These are phyloP conservation scores for Neurospora sp. DNA, from an alignment of 495 filamentous ascomycete genomes.

Conservation along the genomic window DNA sequence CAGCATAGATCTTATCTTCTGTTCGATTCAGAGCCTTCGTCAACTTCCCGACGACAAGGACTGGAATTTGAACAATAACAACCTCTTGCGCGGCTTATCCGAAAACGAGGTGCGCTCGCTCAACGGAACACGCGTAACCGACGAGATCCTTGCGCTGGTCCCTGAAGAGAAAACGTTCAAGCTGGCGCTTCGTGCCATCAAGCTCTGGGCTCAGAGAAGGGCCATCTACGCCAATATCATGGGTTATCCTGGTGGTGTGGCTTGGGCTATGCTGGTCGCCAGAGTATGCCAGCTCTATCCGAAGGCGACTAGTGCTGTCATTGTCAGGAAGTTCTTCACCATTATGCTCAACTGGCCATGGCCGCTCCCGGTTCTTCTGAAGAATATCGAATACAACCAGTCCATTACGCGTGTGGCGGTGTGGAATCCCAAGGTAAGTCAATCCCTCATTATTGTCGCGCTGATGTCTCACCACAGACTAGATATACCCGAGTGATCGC, in stretches of 20 bases:
- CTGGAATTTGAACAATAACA: slow-evolving; percentile 64
- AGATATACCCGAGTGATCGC: slow-evolving; percentile 73
- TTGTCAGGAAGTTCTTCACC: slow-evolving; percentile 86
- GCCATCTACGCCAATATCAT: slow-evolving; percentile 93
- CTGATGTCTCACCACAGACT: slow-evolving; percentile 25
- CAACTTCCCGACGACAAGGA: slow-evolving; percentile 60
- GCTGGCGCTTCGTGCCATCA: slow-evolving; percentile 79
- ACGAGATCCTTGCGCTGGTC: slow-evolving; percentile 80
- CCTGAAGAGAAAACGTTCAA: slow-evolving; percentile 84
- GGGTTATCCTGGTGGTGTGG: slow-evolving; percentile 91
- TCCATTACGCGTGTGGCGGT: slow-evolving; percentile 58
- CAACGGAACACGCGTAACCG: slow-evolving; percentile 87
- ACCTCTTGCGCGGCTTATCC: slow-evolving; percentile 73
- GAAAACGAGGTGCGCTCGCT: slow-evolving; percentile 78
- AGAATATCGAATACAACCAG: slow-evolving; percentile 75
- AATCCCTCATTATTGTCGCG: not conserved
- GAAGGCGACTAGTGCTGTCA: slow-evolving; percentile 71
- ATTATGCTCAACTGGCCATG: slow-evolving; percentile 88
- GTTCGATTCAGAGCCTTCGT: slow-evolving; percentile 56
- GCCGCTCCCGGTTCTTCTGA: slow-evolving; percentile 84
- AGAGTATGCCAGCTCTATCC: slow-evolving; percentile 97
- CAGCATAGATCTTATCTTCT: slow-evolving; percentile 91
- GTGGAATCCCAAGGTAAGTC: slow-evolving; percentile 83
- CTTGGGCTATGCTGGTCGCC: slow-evolving; percentile 95
- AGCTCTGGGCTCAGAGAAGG: slow-evolving; percentile 89